phyloP scores from a whole-genome alignment of 1,284 basidiomycete species.

The Puccinia hordei region DNA sequence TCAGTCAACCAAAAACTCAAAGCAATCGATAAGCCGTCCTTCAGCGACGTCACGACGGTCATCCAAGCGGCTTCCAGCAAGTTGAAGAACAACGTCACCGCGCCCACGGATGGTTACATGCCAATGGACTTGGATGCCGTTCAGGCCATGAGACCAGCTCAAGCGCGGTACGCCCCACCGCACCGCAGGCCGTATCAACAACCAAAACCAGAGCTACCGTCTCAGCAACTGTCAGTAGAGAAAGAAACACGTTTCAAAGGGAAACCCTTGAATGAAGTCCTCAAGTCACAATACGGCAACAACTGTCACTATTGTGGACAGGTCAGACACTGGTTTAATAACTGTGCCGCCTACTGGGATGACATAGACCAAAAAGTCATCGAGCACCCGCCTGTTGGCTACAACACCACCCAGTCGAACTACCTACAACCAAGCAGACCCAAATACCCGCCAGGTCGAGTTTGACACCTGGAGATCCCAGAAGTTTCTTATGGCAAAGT shows the following conservation, averaged over 20 bases:
- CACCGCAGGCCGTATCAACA: conserved; percentile 49
- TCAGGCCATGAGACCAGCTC: neutral
- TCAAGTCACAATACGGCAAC: too few species aligned
- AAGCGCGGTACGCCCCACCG: neutral
- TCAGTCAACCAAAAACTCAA: neutral
- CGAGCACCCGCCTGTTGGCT: too few species aligned
- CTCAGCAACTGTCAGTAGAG: conserved; percentile 61
- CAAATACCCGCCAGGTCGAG: neutral
- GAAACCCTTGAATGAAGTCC: too few species aligned
- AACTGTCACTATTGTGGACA: too few species aligned
- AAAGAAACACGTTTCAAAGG: neutral
- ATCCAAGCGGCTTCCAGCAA: neutral
- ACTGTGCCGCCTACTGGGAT: neutral
- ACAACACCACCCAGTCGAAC: neutral
- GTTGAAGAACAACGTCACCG: too few species aligned
- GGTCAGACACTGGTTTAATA: too few species aligned
- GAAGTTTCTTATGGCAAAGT: neutral
- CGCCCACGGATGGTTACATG: too few species aligned
- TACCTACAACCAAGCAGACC: neutral
- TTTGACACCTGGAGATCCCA: neutral
- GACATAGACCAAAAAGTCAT: neutral
- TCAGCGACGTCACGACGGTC: neutral
- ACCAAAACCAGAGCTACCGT: conserved; percentile 57
- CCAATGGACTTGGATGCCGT: neutral
- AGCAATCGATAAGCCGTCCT: neutral